Base-by-base conservation (phyloP, 306 rosid species). In the Cucumis hystrix region DNA sequence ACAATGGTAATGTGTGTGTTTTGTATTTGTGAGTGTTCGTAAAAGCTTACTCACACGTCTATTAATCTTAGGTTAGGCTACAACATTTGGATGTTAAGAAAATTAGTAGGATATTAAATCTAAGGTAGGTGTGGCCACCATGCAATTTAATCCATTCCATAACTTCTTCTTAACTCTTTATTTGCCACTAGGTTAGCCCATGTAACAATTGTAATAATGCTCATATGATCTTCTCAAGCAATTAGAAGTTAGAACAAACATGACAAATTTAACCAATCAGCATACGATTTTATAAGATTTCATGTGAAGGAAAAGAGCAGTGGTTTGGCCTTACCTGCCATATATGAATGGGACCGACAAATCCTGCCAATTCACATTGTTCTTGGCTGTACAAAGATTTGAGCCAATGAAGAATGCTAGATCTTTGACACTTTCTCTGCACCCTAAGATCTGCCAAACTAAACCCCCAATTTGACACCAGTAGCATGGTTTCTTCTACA, bases 401-500 rank as follows among this genome's bases (percentile, higher is more conserved):
- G 74, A 92, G 86, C 99, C 97, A 95, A 79, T 88, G 87, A 82
- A 95, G 91, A 82, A 92, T 18, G 81, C 96, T 85, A 76, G 85
- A 75, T 76, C 85, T 83, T 77, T 82, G 89, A 68, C 99, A 92
- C 86, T 88, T 91, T 78, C 80, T 90, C 79, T 84, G 96, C 79
- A 84, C 89, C 80, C 69, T 95, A 84, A 95, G 96, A 77, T 95
- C 97, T 57, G 80, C 77, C 56, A 91, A 70, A 82, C 86, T 85
- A 79, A 95, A 95, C 70, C 93, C 97, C 99, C 97, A 95, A 68
- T 84, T 76, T 17, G 99, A 87, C 68, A 92, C 97, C 84, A 84
- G 99, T 60, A 95, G 84, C 76, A 77, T 83, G 74, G 91, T 88
- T 87, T 95, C 99, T 89, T 92, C 97, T 78, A 87, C 61, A 78